Conservation (phyloP, 75 land plant species). For the Pinus taeda region DNA sequence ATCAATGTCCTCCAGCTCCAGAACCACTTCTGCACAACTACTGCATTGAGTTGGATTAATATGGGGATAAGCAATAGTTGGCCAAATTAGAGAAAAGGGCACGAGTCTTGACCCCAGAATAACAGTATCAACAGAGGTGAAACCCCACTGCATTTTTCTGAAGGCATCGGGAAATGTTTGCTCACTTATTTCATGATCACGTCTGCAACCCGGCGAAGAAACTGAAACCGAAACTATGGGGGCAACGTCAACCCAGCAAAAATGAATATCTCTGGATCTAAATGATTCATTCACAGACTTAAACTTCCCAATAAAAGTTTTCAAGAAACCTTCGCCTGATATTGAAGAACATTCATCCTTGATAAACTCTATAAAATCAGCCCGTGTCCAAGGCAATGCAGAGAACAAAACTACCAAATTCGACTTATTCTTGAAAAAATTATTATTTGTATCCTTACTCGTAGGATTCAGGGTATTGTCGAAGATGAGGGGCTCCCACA, state of each 20-base stretch:
- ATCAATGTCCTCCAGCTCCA: slow-evolving; percentile 45
- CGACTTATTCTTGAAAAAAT: slow-evolving; percentile 9
- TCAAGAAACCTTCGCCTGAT: slow-evolving; percentile 15
- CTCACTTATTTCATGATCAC: background rate
- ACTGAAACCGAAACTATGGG: slow-evolving; percentile 1
- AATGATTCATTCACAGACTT: slow-evolving; percentile 38
- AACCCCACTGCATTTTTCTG: slow-evolving; percentile 55
- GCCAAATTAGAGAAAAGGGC: slow-evolving; percentile 73
- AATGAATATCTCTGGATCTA: slow-evolving; percentile 46
- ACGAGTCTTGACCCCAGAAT: slow-evolving; percentile 60
- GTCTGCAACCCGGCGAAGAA: background rate
- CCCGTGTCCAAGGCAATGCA: slow-evolving; percentile 13
- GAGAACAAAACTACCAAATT: slow-evolving; percentile 74
- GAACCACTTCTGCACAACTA: slow-evolving; percentile 24
- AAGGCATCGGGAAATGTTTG: slow-evolving; percentile 25
- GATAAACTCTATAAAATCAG: slow-evolving; percentile 28
- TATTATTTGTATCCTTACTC: background rate
- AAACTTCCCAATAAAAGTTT: slow-evolving; percentile 33
- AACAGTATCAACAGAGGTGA: slow-evolving; percentile 46
- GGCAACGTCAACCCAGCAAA: slow-evolving; percentile 70
- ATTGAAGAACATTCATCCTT: slow-evolving; percentile 14
- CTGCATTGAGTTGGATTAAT: background rate
- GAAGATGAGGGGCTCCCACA: slow-evolving; percentile 40
- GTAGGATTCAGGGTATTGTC: slow-evolving; percentile 14
- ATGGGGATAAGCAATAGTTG: slow-evolving; percentile 37